Evolutionary conservation across 768 basidiomycete species (phyloP).

Genomic region (Mycena pura): DNA sequence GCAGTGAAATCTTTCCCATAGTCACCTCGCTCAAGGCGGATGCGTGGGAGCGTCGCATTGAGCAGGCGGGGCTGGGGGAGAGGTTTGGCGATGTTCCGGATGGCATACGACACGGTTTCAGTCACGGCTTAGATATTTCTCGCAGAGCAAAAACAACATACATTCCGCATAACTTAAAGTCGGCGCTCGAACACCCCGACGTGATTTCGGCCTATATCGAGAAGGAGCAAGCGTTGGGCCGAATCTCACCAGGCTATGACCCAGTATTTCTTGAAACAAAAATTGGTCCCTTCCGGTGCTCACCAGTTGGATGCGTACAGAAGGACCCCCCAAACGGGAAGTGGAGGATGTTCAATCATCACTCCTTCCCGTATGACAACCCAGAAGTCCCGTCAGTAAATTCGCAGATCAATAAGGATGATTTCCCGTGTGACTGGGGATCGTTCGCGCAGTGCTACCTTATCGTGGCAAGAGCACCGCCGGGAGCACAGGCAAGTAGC

Average conservation of each 20-base stretch:
- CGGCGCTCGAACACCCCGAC: not conserved
- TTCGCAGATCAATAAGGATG: constrained; percentile 7
- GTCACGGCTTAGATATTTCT: too few species aligned
- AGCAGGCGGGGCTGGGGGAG: too few species aligned
- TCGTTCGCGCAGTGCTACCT: constrained; percentile 16
- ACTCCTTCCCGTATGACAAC: constrained; percentile 24
- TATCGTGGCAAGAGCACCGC: not conserved
- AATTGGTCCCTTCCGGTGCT: constrained; percentile 22
- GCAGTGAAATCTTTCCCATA: too few species aligned
- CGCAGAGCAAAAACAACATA: not conserved
- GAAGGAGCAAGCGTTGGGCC: not conserved
- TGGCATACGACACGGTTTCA: too few species aligned
- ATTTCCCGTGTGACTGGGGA: constrained; percentile 28
- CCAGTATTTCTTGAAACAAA: not conserved
- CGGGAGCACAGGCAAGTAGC: constrained; percentile 5
- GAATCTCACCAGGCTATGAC: not conserved
- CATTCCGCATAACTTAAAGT: not conserved
- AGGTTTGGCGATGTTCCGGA: too few species aligned
- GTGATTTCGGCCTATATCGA: not conserved
- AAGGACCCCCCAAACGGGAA: constrained; percentile 3
- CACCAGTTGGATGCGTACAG: constrained; percentile 14
- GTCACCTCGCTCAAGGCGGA: too few species aligned
- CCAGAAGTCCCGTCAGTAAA: constrained; percentile 7
- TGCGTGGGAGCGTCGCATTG: too few species aligned
- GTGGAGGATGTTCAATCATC: constrained; percentile 19